Conservation (phyloP, 139 green algal species). For the Penium margaritaceum region DNA sequence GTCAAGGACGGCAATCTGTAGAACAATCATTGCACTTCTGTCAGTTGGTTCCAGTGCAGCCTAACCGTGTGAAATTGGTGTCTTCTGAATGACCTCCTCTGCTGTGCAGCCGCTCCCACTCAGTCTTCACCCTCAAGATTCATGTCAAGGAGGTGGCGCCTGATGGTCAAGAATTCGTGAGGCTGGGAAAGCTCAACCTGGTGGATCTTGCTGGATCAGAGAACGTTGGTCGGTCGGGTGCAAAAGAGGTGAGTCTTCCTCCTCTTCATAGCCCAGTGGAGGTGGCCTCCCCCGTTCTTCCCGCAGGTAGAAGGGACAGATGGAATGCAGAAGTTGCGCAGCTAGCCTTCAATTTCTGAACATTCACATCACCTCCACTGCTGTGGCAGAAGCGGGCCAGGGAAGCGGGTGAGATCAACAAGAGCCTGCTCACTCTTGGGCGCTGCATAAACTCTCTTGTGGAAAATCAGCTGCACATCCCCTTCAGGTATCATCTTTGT, state of each 20-base stretch:
- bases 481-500: slow-evolving; percentile 43
- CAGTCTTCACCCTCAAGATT: slow-evolving; percentile 80
- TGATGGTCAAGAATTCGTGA: slow-evolving; percentile 93
- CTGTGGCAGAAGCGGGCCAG: slow-evolving; percentile 60
- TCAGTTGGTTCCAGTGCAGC: too few relatives aligned
- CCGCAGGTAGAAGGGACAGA: too few relatives aligned
- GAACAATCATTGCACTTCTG: too few relatives aligned
- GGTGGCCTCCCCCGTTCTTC: too few relatives aligned
- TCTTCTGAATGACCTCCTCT: too few relatives aligned
- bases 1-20: too few relatives aligned
- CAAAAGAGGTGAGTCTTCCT: slow-evolving; percentile 63
- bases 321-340: too few relatives aligned
- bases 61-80: too few relatives aligned
- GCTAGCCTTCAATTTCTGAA: too few relatives aligned
- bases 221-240: slow-evolving; percentile 84
- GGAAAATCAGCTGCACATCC: slow-evolving; percentile 61
- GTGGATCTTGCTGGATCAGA: slow-evolving; percentile 94
- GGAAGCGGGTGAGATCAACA: slow-evolving; percentile 94
- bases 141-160: slow-evolving; percentile 76
- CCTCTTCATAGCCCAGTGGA: too few relatives aligned
- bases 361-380: too few relatives aligned
- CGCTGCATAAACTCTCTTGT: slow-evolving; percentile 93
- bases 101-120: slow-evolving; percentile 71
- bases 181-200: slow-evolving; percentile 95
- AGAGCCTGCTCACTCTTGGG: slow-evolving; percentile 86